Evolutionary conservation across 2,329 filamentous ascomycete genomes (phyloP).

Genomic region (Aspergillus floridensis): DNA sequence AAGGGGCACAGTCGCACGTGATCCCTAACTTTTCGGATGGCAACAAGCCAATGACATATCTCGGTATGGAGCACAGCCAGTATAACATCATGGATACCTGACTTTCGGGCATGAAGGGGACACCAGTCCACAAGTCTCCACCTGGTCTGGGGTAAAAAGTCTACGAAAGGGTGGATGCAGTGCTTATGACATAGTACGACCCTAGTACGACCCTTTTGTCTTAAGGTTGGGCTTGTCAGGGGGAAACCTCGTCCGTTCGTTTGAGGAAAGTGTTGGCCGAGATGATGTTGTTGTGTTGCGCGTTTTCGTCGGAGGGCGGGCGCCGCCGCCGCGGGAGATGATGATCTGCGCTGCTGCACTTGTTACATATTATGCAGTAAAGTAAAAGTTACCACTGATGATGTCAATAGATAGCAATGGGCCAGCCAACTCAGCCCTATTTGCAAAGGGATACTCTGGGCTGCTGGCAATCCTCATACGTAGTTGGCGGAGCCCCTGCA

Average conservation of each 20-base stretch:
- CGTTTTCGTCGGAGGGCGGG: background rate
- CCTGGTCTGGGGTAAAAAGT: no score
- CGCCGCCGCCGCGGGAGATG: background rate
- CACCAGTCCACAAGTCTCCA: no score
- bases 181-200: no score
- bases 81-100: no score
- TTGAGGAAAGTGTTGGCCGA: background rate
- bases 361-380: no score
- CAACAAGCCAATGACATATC: no score
- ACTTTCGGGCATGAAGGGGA: no score
- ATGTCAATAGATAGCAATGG: background rate
- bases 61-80: no score
- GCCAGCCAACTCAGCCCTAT: background rate
- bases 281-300: background rate
- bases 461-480: background rate
- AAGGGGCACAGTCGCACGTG: no score
- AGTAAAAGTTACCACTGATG: background rate
- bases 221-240: background rate
- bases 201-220: background rate
- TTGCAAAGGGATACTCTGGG: background rate
- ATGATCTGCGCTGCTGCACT: background rate
- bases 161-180: no score
- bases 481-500: background rate
- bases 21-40: no score
- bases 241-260: background rate